These are phyloP conservation scores for Cyberlindnera maritima DNA, from an alignment of 805 yeast species.

Conservation along the genomic window DNA sequence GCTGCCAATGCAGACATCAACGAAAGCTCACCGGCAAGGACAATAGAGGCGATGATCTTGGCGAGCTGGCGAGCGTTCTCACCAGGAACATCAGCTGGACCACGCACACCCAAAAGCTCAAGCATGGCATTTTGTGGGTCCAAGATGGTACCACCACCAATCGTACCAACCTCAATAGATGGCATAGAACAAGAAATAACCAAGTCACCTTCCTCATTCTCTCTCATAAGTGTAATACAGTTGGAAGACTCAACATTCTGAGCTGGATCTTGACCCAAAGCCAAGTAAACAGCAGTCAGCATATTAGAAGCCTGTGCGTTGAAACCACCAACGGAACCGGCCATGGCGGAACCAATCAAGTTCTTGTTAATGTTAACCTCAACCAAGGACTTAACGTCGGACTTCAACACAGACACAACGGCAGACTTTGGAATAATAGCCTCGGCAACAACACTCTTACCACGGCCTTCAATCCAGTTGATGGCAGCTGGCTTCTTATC, in stretches of 20 bases:
- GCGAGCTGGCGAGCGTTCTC: slow-evolving; percentile 93
- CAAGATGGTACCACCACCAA: slow-evolving; percentile 97
- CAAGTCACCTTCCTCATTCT: slow-evolving; percentile 70
- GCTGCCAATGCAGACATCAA: slow-evolving; percentile 96
- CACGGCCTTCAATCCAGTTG: slow-evolving; percentile 99
- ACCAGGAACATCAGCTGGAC: slow-evolving; percentile 94
- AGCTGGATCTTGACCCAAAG: slow-evolving; percentile 99
- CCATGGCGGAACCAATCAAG: slow-evolving; percentile 95
- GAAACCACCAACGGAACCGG: slow-evolving; percentile 97
- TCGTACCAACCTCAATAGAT: slow-evolving; percentile 96
- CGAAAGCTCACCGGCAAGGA: slow-evolving; percentile 93
- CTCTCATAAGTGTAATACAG: slow-evolving; percentile 94
- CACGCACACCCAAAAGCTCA: slow-evolving; percentile 89
- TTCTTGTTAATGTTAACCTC: slow-evolving; percentile 87
- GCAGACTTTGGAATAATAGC: slow-evolving; percentile 82
- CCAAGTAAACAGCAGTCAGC: slow-evolving; percentile 90
- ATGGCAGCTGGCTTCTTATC: slow-evolving; percentile 98
- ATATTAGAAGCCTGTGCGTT: slow-evolving; percentile 98
- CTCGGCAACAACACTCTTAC: slow-evolving; percentile 96
- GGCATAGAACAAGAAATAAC: slow-evolving; percentile 98
- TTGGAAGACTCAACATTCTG: slow-evolving; percentile 97
- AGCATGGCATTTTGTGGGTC: slow-evolving; percentile 97
- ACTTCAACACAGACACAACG: slow-evolving; percentile 80
- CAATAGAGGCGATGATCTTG: slow-evolving; percentile 88
- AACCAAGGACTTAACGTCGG: slow-evolving; percentile 89